Conservation (phyloP, 2,329 filamentous ascomycete genomes). For the Trichophyton benhamiae region DNA sequence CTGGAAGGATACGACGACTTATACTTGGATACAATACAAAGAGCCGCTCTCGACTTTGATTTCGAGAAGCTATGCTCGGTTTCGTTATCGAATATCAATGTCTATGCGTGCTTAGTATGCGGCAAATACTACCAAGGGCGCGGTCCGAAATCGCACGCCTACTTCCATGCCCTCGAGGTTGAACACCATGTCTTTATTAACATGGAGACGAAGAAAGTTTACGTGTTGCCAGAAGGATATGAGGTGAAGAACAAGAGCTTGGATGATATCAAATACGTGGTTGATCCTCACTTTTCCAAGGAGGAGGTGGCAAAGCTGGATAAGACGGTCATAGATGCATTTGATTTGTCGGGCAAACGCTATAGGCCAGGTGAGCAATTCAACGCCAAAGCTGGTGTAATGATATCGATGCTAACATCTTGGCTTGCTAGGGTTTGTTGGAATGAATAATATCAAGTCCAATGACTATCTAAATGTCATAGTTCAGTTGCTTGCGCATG, state of each 20-base stretch:
- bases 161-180: conserved; percentile 91
- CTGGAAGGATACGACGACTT: conserved; percentile 85
- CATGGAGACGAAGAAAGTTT: conserved; percentile 51
- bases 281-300: conserved; percentile 74
- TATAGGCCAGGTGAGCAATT: conserved; percentile 58
- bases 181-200: conserved; percentile 98
- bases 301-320: conserved; percentile 72
- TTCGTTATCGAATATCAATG: conserved; percentile 93
- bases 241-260: conserved; percentile 89
- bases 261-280: conserved; percentile 96
- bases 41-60: conserved; percentile 87
- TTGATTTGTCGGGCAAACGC: conserved; percentile 68
- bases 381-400: background rate
- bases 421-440: conserved; percentile 57
- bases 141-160: conserved; percentile 87
- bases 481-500: conserved; percentile 81
- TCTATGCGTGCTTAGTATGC: conserved; percentile 93
- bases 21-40: conserved; percentile 94
- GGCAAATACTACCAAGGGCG: conserved; percentile 96
- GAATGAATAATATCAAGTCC: conserved; percentile 99
- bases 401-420: background rate
- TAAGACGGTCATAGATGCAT: conserved; percentile 45
- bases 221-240: conserved; percentile 74
- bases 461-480: conserved; percentile 98
- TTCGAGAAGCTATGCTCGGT: conserved; percentile 98